These are phyloP conservation scores for Sphaerulina populicola DNA, from an alignment of 2,329 filamentous ascomycete genomes.

Conservation along the genomic window DNA sequence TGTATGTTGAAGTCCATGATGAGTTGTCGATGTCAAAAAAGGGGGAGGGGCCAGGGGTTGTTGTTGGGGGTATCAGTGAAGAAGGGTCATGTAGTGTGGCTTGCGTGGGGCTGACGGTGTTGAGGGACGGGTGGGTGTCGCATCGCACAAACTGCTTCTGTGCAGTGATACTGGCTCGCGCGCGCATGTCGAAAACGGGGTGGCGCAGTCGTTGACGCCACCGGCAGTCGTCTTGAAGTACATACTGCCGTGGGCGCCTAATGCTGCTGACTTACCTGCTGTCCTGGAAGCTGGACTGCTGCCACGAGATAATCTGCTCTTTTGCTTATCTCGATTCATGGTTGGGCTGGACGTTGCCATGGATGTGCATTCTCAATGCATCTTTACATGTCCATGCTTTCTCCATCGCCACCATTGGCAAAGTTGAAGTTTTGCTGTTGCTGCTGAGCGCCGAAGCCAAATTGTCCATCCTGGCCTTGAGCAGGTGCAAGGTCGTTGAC, in stretches of 20 bases:
- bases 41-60: slow-evolving; percentile 19
- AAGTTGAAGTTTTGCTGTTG: slow-evolving; percentile 90
- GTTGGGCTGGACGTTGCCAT: neutral
- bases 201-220: slow-evolving; percentile 1
- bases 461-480: slow-evolving; percentile 63
- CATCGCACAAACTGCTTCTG: neutral
- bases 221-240: slow-evolving; percentile 1
- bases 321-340: neutral
- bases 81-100: slow-evolving; percentile 9
- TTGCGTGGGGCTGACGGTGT: slow-evolving; percentile 3
- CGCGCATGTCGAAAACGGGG: slow-evolving; percentile 11
- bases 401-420: slow-evolving; percentile 64
- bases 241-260: neutral
- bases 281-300: slow-evolving; percentile 7
- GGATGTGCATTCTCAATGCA: neutral
- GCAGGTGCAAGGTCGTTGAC: slow-evolving; percentile 72
- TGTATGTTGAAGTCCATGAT: slow-evolving; percentile 18
- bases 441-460: slow-evolving; percentile 66
- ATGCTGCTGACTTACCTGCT: slow-evolving; percentile 13
- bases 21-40: slow-evolving; percentile 21
- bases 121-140: slow-evolving; percentile 2
- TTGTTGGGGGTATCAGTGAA: slow-evolving; percentile 15
- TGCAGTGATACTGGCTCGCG: slow-evolving; percentile 18
- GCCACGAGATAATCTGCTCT: slow-evolving; percentile 6
- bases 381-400: slow-evolving; percentile 48